A percentile compares a stretch with the other conserved stretches of the same genome.
Conservation (phyloP, 2,329 filamentous ascomycete genomes). For the Beauveria varroae region DNA sequence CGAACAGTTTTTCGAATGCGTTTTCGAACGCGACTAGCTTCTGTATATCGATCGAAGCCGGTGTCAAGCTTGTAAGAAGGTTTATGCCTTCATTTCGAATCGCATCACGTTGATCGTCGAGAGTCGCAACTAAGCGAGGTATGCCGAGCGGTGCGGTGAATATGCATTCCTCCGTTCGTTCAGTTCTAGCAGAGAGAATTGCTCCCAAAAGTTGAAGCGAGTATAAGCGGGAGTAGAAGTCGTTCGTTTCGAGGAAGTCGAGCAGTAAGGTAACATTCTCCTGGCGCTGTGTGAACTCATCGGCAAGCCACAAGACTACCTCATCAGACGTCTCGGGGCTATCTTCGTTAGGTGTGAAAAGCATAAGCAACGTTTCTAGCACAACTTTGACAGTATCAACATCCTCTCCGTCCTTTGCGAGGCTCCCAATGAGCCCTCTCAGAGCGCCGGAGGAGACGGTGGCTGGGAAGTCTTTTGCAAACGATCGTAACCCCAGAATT, state of each 20-base stretch:
- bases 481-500: slow-evolving; percentile 87
- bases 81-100: slow-evolving; percentile 80
- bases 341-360: slow-evolving; percentile 65
- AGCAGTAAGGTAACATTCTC: slow-evolving; percentile 91
- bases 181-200: slow-evolving; percentile 76
- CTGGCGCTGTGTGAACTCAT: slow-evolving; percentile 96
- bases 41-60: slow-evolving; percentile 79
- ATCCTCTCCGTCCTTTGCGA: slow-evolving; percentile 85
- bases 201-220: slow-evolving; percentile 82
- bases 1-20: slow-evolving; percentile 81
- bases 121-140: slow-evolving; percentile 70
- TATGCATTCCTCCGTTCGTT: slow-evolving; percentile 90
- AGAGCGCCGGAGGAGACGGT: slow-evolving; percentile 92
- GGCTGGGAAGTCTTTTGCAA: slow-evolving; percentile 92
- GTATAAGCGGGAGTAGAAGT: slow-evolving; percentile 89
- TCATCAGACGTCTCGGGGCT: slow-evolving; percentile 94
- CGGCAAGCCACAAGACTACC: slow-evolving; percentile 89
- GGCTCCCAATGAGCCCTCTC: slow-evolving; percentile 74
- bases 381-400: slow-evolving; percentile 94
- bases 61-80: slow-evolving; percentile 83
- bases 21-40: slow-evolving; percentile 95
- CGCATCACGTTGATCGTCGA: slow-evolving; percentile 81
- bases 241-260: slow-evolving; percentile 76
- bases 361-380: slow-evolving; percentile 88
- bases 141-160: slow-evolving; percentile 84